Conservation (phyloP, 2,329 filamentous ascomycete genomes). For the Malbranchea cinnamomea region DNA sequence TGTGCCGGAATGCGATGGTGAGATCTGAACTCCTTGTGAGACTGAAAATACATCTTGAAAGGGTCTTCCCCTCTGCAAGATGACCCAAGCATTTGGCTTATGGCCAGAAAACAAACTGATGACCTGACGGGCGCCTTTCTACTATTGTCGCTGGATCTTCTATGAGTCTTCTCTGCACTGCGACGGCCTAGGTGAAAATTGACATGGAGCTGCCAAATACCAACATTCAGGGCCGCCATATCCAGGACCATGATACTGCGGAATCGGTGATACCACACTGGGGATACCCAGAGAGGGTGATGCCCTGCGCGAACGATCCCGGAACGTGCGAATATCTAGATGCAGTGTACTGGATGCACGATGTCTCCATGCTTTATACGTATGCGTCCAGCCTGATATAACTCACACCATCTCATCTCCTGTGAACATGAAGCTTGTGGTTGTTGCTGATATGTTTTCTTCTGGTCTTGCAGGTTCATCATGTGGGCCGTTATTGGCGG, state of each 20-base stretch:
- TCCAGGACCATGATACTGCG: conserved; percentile 32
- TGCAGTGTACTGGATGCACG: conserved; percentile 39
- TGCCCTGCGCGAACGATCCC: conserved; percentile 43
- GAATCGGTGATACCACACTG: conserved; percentile 33
- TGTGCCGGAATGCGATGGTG: not conserved
- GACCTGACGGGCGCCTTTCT: not conserved
- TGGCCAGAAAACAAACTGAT: not conserved
- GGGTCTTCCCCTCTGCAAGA: not conserved
- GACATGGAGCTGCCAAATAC: conserved; percentile 1
- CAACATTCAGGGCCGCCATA: conserved; percentile 21
- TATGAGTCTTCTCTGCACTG: not conserved
- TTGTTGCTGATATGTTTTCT: not conserved
- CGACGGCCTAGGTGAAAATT: not conserved
- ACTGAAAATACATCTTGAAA: not conserved
- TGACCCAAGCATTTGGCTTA: too few species aligned
- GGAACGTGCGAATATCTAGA: conserved; percentile 46
- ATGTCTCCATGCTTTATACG: conserved; percentile 38
- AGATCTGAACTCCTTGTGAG: not conserved
- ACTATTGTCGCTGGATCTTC: not conserved
- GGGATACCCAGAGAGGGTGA: conserved; percentile 39
- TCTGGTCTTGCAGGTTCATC: conserved; percentile 29
- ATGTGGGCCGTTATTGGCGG: conserved; percentile 40
- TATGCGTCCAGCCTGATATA: not conserved
- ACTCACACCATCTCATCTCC: not conserved
- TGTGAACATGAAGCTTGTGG: not conserved